Evolutionary conservation across 257 asterid species (phyloP).

Genomic region (Solanum ossicruentum): DNA sequence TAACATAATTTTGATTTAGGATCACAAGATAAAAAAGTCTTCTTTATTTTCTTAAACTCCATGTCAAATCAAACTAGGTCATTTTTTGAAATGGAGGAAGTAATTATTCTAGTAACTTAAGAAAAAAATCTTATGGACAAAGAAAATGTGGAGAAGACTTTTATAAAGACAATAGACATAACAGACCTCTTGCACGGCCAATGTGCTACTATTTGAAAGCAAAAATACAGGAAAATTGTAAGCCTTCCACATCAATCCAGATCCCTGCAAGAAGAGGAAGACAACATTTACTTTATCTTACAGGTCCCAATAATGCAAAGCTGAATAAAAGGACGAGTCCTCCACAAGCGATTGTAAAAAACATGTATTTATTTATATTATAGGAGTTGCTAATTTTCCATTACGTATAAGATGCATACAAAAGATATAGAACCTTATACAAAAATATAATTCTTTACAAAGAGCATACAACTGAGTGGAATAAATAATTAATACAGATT

Average conservation of each 20-base stretch:
- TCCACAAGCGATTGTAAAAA: not conserved
- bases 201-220: slow-evolving; percentile 62
- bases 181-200: slow-evolving; percentile 59
- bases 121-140: not conserved
- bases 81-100: too few species aligned
- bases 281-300: not conserved
- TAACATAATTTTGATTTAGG: too few species aligned
- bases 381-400: not conserved
- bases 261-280: slow-evolving; percentile 54
- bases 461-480: not conserved
- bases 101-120: not conserved
- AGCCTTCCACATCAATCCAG: slow-evolving; percentile 95
- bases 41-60: too few species aligned
- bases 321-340: not conserved
- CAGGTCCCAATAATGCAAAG: not conserved
- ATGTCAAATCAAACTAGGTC: too few species aligned
- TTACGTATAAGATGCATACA: not conserved
- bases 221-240: slow-evolving; percentile 86
- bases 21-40: too few species aligned
- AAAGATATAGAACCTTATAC: not conserved
- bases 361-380: not conserved
- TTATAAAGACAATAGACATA: not conserved
- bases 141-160: not conserved
- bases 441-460: not conserved
- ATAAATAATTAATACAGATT: not conserved